Base-by-base conservation (phyloP, 805 yeast species). In the Wickerhamiella spandovensis region DNA sequence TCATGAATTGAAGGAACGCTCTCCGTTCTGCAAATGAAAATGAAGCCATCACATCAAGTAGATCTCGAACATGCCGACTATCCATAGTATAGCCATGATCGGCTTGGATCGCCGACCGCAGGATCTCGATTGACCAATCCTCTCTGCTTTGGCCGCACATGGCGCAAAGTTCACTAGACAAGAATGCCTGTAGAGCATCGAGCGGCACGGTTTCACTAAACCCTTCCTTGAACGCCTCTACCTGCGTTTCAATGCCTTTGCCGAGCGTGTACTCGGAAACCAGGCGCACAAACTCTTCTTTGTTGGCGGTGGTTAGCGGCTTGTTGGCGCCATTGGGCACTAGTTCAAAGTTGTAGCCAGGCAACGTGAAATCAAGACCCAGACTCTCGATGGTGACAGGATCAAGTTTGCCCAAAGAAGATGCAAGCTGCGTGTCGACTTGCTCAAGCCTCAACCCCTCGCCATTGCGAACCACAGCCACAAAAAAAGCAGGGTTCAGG, bases 71-170 rank as follows among this genome's bases (percentile, higher is more conserved):
- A 0, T 82, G 72, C 15, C 65, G 65, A 2, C 95, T 84, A 35
- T 82, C 89, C 59, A 75, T 74, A 2, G 77, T 75, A 60, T 83
- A 90, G 1, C 97, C 98, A 65, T 90, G 97, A 57, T 89, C 94
- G 0, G 97, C 95, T 56, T 77, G 77, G 15, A 90, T 69, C 0
- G 81, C 72, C 1, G 76, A 70, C 5, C 71, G 56, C 24, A 90
- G 66, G 0, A 92, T 79, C 42, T 55, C 62, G 8, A 54, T 49
- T 15, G 67, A 59, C 97, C 97, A 92, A 60, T 90, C 97, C 61
- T 90, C 97, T 44, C 79, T 79, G 2, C 77, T 76, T 53, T 78
- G 78, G 4, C 97, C 97, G 57, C 85, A 78, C 38, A 90, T 61
- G 20, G 74, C 73, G 1, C 74, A 77, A 25, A 88, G 69, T 61